Percentiles rank a stretch among this genome's conserved stretches.
These are phyloP conservation scores for Leccinum imitatum DNA, from an alignment of 768 basidiomycete genomes.

Conservation along the genomic window DNA sequence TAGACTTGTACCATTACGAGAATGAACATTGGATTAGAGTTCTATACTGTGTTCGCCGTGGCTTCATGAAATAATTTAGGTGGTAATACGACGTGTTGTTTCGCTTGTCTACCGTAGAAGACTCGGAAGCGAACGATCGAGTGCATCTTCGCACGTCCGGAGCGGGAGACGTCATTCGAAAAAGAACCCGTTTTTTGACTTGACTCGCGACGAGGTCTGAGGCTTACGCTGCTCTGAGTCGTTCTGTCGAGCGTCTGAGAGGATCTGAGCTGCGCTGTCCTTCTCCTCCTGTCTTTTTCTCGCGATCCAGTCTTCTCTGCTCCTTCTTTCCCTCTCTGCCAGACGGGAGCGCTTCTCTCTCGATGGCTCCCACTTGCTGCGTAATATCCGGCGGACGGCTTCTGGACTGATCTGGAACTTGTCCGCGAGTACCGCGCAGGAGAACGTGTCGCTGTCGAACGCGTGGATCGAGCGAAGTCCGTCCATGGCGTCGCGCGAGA, in stretches of 20 bases:
- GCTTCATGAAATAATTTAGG: background rate
- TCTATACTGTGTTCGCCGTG: slow-evolving; percentile 3
- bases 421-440: slow-evolving; percentile 66
- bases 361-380: slow-evolving; percentile 68
- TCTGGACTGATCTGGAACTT: slow-evolving; percentile 80
- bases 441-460: slow-evolving; percentile 62
- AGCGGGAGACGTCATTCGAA: slow-evolving; percentile 35
- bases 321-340: slow-evolving; percentile 50
- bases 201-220: slow-evolving; percentile 24
- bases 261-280: slow-evolving; percentile 36
- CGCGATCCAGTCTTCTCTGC: slow-evolving; percentile 39
- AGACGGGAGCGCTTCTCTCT: slow-evolving; percentile 50
- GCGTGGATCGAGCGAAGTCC: slow-evolving; percentile 66
- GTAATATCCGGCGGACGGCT: slow-evolving; percentile 76
- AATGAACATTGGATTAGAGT: slow-evolving; percentile 12
- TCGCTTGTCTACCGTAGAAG: slow-evolving; percentile 2
- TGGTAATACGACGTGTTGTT: slow-evolving; percentile 8
- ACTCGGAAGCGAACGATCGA: background rate
- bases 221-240: slow-evolving; percentile 8
- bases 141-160: slow-evolving; percentile 15
- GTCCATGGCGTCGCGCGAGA: slow-evolving; percentile 84
- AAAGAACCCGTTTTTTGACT: slow-evolving; percentile 38
- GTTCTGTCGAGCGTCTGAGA: slow-evolving; percentile 21
- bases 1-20: slow-evolving; percentile 9
- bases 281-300: slow-evolving; percentile 44